Evolutionary conservation across 768 basidiomycete genomes (phyloP).

Genomic region (Suillus plorans): DNA sequence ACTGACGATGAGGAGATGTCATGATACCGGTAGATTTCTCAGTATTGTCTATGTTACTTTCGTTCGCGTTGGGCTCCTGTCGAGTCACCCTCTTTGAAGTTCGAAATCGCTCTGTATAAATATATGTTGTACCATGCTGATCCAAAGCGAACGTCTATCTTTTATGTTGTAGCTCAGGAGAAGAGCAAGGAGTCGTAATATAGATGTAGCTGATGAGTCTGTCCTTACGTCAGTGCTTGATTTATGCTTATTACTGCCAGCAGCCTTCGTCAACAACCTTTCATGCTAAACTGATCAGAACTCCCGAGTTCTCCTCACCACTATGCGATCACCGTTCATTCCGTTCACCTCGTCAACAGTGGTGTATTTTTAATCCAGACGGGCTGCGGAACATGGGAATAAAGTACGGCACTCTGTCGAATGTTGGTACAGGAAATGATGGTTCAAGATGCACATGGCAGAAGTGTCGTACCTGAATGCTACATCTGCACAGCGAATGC

Average conservation of each 20-base stretch:
- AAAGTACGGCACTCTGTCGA: too few species aligned
- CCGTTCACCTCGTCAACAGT: too few species aligned
- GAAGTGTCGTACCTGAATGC: background rate
- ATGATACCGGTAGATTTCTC: constrained; percentile 30
- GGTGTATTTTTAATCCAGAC: too few species aligned
- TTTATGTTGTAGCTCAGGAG: background rate
- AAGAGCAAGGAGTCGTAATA: background rate
- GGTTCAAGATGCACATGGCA: background rate
- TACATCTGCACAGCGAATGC: background rate
- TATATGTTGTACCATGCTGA: background rate
- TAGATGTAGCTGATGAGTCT: too few species aligned
- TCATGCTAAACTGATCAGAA: too few species aligned
- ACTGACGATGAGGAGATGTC: constrained; percentile 66
- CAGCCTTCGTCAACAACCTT: too few species aligned
- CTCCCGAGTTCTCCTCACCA: too few species aligned
- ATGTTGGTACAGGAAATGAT: too few species aligned
- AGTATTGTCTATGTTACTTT: constrained; percentile 16
- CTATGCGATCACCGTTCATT: too few species aligned
- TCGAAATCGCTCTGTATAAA: background rate
- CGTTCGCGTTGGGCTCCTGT: background rate
- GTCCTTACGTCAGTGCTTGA: too few species aligned
- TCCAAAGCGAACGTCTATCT: background rate
- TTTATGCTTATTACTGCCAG: too few species aligned
- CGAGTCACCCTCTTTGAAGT: background rate
- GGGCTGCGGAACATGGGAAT: too few species aligned